Conservation (phyloP, 1,284 basidiomycete genomes). For the Austroboletus novae-zelandiae region DNA sequence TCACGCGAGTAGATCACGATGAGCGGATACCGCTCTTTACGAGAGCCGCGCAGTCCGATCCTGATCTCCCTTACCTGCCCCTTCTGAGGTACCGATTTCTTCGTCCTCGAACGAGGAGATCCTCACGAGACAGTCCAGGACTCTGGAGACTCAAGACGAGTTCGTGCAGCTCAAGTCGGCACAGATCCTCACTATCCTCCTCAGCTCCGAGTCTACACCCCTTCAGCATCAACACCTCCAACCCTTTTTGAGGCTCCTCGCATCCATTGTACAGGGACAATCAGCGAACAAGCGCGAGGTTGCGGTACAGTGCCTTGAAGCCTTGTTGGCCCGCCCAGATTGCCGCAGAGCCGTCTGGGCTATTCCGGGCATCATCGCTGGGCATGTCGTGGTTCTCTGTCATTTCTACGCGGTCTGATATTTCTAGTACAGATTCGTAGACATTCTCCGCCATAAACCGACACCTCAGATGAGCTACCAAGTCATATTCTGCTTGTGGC, state of each 20-base stretch:
- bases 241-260: slow-evolving; percentile 66
- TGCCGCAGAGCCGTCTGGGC: slow-evolving; percentile 74
- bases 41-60: slow-evolving; percentile 55
- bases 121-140: slow-evolving; percentile 40
- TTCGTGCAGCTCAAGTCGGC: slow-evolving; percentile 90
- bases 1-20: slow-evolving; percentile 59
- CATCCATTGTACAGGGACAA: slow-evolving; percentile 60
- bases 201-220: slow-evolving; percentile 60
- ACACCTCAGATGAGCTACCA: slow-evolving; percentile 96
- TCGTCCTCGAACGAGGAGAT: not conserved
- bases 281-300: slow-evolving; percentile 80
- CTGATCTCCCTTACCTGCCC: slow-evolving; percentile 83
- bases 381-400: slow-evolving; percentile 39
- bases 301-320: slow-evolving; percentile 87
- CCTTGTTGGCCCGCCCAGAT: slow-evolving; percentile 78
- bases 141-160: slow-evolving; percentile 86
- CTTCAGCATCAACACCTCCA: slow-evolving; percentile 58
- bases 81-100: slow-evolving; percentile 62
- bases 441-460: slow-evolving; percentile 73
- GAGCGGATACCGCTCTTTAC: slow-evolving; percentile 77
- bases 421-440: slow-evolving; percentile 56
- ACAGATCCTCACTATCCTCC: slow-evolving; percentile 85
- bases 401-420: not conserved
- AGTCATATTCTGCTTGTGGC: slow-evolving; percentile 90
- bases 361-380: slow-evolving; percentile 62